phyloP scores from a whole-genome alignment of 2,329 filamentous ascomycete species.

The Monosporascus ibericus region DNA sequence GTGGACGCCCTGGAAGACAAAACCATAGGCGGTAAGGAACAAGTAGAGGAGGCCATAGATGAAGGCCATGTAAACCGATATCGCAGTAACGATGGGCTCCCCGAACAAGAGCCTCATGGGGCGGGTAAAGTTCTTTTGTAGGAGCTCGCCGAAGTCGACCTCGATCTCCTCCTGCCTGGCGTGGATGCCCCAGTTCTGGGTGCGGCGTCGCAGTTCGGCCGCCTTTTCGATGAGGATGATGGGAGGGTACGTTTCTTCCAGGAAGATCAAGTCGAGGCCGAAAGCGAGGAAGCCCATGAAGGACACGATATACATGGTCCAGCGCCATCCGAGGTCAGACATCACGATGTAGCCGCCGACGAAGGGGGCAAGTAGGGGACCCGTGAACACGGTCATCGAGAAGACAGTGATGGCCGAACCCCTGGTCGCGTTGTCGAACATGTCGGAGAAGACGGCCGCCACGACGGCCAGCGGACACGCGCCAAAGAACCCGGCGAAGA shows the following conservation, averaged over 20 bases:
- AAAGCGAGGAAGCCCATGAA: conserved; percentile 60
- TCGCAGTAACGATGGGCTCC: conserved; percentile 62
- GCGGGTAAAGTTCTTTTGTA: conserved; percentile 62
- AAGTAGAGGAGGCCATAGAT: conserved; percentile 72
- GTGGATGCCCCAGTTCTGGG: conserved; percentile 65
- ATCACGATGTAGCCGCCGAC: conserved; percentile 62
- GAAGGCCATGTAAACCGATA: conserved; percentile 69
- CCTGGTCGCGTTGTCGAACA: conserved; percentile 60
- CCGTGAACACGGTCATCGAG: conserved; percentile 58
- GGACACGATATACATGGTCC: conserved; percentile 60
- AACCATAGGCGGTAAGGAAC: conserved; percentile 77
- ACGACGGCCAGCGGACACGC: conserved; percentile 64
- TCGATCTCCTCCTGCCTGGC: conserved; percentile 68
- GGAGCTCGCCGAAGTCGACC: conserved; percentile 55
- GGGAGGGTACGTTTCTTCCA: conserved; percentile 66
- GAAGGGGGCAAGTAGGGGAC: conserved; percentile 61
- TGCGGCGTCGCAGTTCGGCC: conserved; percentile 53
- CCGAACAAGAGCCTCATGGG: conserved; percentile 59
- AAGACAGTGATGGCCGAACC: conserved; percentile 54
- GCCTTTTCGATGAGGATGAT: conserved; percentile 58
- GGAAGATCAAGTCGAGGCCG: conserved; percentile 52
- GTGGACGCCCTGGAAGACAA: conserved; percentile 72
- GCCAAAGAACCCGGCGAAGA: conserved; percentile 69
- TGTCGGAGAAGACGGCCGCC: conserved; percentile 65
- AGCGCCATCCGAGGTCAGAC: conserved; percentile 63